These are phyloP conservation scores for Phlyctochytrium arcticum DNA, from an alignment of 192 early-diverging fungal species.

Conservation along the genomic window DNA sequence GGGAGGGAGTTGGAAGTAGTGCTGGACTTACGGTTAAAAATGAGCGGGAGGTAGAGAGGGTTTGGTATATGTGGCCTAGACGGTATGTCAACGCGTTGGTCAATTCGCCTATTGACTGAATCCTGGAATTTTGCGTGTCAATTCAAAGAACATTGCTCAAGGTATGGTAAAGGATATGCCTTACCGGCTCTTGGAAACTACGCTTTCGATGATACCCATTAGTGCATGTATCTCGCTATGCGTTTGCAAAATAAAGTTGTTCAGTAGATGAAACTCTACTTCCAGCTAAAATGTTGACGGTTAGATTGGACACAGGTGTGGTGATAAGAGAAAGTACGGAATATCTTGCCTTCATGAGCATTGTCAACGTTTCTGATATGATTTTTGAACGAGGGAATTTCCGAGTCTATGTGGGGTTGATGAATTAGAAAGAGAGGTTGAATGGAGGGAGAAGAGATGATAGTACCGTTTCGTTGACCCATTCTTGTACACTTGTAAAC, in stretches of 20 bases:
- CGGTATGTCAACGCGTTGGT: background rate
- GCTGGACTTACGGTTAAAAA: background rate
- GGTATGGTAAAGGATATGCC: background rate
- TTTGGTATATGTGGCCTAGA: background rate
- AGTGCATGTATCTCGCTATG: background rate
- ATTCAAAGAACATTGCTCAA: background rate
- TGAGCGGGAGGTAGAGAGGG: background rate
- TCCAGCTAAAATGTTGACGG: constrained; percentile 10
- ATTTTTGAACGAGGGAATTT: background rate
- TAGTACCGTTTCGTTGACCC: background rate
- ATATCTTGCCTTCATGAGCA: background rate
- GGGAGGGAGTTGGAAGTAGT: background rate
- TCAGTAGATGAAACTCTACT: constrained; percentile 9
- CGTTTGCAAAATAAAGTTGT: background rate
- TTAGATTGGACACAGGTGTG: background rate
- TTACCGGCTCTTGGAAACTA: background rate
- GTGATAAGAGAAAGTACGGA: background rate
- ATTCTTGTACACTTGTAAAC: background rate
- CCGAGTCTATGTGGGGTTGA: background rate
- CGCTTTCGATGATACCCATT: background rate
- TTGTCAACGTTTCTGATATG: background rate
- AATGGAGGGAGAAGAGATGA: background rate
- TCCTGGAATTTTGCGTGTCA: background rate
- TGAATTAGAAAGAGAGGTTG: background rate
- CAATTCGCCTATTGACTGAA: background rate